Base-by-base conservation (phyloP, 2,329 filamentous ascomycete species). In the Beauveria asiatica region DNA sequence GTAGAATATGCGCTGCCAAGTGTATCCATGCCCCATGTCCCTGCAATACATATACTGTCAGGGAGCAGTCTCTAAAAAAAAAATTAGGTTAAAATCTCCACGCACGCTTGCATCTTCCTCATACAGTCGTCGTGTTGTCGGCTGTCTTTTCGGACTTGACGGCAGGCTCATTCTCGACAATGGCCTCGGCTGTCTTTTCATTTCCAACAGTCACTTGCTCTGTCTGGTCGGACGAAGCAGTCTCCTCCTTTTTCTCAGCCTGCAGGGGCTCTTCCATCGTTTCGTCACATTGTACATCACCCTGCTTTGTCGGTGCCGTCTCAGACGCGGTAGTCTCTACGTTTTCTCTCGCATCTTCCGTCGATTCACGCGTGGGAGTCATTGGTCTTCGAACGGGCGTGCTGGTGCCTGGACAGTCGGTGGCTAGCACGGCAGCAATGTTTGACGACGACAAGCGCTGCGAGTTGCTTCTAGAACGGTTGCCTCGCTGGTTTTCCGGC, bases 391-490 rank as follows among this genome's bases (percentile, higher is more conserved):
- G 62, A 13, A 57, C 19, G 13, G 63, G 63, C 23, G 58, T 65
- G 23, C 27, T 57, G 11, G 61, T 59, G 19, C 50, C 53, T 1
- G 59, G 30, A 7, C 54, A 51, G 23, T 62, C 60, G 11, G 45
- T 56, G 13, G 45, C 41, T 21, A 58, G 50, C 8, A 50, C 45
- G 5, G 49, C 42, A 7, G 57, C 57, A 54, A 59, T 53, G 27
- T 30, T 64, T 16, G 42, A 52, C 39, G 57, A 45, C 33, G 62
- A 67, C 51, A 70, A 57, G 5, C 73, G 65, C 17, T 73, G 64
- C 1, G 73, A 74, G 53, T 66, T 69, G 48, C 64, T 73, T 13
- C 73, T 66, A 21, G 72, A 67, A 33, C 65, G 64, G 30, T 70
- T 68, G 9, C 70, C 68, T 25, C 71, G 66, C 23, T 68, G 56